Evolutionary conservation across 371 early-diverging fungal species (phyloP).

Genomic region (Synchytrium microbalum): DNA sequence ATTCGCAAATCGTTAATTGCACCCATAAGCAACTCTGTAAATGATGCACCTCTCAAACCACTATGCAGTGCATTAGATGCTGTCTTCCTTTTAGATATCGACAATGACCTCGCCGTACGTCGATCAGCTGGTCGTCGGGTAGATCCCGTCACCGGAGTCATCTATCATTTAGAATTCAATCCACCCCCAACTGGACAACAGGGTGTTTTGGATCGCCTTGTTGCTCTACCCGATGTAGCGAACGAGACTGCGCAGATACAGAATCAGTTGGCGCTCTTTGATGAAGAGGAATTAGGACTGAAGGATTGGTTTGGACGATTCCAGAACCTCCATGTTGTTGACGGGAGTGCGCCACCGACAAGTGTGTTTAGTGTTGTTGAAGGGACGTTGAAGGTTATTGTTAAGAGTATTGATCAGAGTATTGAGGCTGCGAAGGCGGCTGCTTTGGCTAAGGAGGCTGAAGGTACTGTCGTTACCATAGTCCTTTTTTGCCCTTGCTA

Average conservation of each 20-base stretch:
- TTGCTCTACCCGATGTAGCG: conserved; percentile 25
- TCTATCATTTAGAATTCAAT: conserved; percentile 42
- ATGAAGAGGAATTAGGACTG: conserved; percentile 38
- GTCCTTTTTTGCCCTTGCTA: too few relatives aligned
- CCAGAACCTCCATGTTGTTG: conserved; percentile 31
- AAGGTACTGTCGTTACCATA: too few relatives aligned
- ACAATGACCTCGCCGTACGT: conserved; percentile 36
- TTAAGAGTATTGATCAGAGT: background rate
- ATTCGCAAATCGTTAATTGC: conserved; percentile 25
- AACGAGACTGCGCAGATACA: conserved; percentile 35
- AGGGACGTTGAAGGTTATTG: background rate
- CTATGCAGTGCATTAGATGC: conserved; percentile 35
- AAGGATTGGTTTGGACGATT: conserved; percentile 42
- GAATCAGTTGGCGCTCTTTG: conserved; percentile 38
- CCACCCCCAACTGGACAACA: conserved; percentile 34
- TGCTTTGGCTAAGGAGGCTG: background rate
- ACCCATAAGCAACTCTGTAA: conserved; percentile 9
- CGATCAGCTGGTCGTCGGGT: conserved; percentile 35
- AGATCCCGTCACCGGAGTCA: conserved; percentile 37
- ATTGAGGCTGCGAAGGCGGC: conserved; percentile 4
- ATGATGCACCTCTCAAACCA: background rate
- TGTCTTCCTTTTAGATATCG: conserved; percentile 38
- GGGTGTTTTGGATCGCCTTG: background rate
- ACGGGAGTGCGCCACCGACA: background rate
- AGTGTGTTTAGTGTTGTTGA: background rate